Evolutionary conservation across 306 rosid genomes (phyloP).

Genomic region (Dalbergia cultrata): DNA sequence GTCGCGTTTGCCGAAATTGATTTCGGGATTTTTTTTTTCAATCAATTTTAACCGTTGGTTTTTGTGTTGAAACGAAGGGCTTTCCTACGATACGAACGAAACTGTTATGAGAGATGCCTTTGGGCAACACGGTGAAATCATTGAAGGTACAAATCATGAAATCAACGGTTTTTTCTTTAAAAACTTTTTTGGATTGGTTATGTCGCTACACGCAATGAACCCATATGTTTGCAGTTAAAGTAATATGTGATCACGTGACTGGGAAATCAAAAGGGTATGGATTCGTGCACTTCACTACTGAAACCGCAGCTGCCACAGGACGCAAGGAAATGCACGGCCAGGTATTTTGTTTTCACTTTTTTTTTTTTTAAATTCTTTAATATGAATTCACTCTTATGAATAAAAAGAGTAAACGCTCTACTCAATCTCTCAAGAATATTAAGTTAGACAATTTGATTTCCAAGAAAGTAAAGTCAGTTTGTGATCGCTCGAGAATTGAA

Average conservation of each 20-base stretch:
- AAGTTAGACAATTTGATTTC: too few species aligned
- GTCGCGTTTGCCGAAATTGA: not conserved
- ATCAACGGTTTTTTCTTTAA: not conserved
- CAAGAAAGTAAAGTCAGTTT: too few species aligned
- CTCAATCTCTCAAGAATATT: too few species aligned
- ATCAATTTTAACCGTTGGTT: not conserved
- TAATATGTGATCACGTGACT: slow-evolving; percentile 69
- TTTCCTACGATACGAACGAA: slow-evolving; percentile 77
- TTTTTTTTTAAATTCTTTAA: not conserved
- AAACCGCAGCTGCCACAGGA: slow-evolving; percentile 60
- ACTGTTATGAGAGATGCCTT: slow-evolving; percentile 66
- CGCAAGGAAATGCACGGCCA: slow-evolving; percentile 63
- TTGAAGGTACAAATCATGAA: slow-evolving; percentile 59
- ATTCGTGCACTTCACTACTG: slow-evolving; percentile 66
- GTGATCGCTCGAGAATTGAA: too few species aligned
- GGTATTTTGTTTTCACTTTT: slow-evolving; percentile 34
- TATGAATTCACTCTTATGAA: too few species aligned
- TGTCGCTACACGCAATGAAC: not conserved
- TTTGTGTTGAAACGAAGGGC: slow-evolving; percentile 53
- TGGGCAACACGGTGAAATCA: slow-evolving; percentile 64
- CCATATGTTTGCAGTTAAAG: slow-evolving; percentile 53
- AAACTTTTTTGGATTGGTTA: too few species aligned
- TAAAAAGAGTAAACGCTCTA: too few species aligned
- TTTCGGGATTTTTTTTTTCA: not conserved
- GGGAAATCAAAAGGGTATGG: slow-evolving; percentile 77